Percentiles rank a stretch among this genome's conserved stretches.
phyloP scores from a whole-genome alignment of 1,139 yeast species.

The Saccharomyces hybrid region DNA sequence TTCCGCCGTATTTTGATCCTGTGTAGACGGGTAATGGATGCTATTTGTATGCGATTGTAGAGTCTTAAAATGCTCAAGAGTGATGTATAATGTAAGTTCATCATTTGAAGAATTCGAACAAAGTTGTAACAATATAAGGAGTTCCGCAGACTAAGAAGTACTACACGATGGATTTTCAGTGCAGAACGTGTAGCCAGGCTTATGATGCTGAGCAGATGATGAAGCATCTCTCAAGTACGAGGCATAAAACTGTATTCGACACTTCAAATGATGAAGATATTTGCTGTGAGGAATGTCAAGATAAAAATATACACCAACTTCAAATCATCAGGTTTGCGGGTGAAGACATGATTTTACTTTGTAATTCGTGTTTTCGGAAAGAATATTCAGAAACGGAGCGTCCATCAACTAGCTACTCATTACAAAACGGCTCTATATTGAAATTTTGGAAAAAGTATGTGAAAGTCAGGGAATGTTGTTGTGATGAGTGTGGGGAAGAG shows the following conservation, averaged over 20 bases:
- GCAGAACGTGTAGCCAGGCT: constrained; percentile 29
- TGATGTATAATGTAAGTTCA: not conserved
- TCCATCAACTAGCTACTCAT: constrained; percentile 45
- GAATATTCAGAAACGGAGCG: constrained; percentile 33
- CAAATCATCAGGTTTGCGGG: constrained; percentile 49
- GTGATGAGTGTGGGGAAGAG: constrained; percentile 41
- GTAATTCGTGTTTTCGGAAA: constrained; percentile 42
- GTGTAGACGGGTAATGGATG: not conserved
- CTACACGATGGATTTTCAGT: constrained; percentile 17
- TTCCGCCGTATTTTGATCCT: not conserved
- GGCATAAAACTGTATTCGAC: constrained; percentile 45
- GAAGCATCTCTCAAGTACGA: constrained; percentile 44
- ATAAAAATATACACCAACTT: constrained; percentile 48
- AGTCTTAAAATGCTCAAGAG: not conserved
- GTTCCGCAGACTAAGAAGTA: not conserved
- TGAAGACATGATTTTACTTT: constrained; percentile 46
- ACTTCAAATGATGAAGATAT: constrained; percentile 37
- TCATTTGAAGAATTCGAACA: not conserved
- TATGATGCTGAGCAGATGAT: constrained; percentile 31
- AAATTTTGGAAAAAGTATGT: constrained; percentile 42
- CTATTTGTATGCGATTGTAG: not conserved
- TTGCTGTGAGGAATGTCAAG: constrained; percentile 52
- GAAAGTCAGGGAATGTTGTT: constrained; percentile 45
- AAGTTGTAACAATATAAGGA: not conserved
- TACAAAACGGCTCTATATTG: constrained; percentile 50